Evolutionary conservation across 768 basidiomycete species (phyloP), one percentile per base, ranked within the genome.

Genomic region (Podaxis sp.): DNA sequence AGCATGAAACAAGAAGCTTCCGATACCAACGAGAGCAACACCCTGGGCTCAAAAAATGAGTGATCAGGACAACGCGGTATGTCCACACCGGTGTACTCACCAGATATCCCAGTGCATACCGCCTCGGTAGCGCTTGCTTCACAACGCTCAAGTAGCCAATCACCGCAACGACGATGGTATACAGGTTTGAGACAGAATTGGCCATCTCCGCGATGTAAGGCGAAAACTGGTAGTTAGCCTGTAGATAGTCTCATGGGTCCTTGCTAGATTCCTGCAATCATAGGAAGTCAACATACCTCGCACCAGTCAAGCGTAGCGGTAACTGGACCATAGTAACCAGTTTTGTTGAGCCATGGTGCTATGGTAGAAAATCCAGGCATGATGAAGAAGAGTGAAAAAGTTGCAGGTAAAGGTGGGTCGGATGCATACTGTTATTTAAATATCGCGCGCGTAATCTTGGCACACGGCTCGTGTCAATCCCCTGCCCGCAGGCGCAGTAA

Each of bases 161-260:
- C 0, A 86, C 38, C 0, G 88, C 80, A 8, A 89, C 69, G 4
- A 66, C 67, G 46, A 91, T 78, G 5, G 84, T 81, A 62, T 87
- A 82, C 19, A 90, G 64, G 68, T 91, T 94, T 9, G 89, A 90
- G 62, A 89, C 77, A 0, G 87, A 82, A 73, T 92, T 94, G 55
- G 85, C 83, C 71, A 88, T 82, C 71, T 94, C 91, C 27, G 91
- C 91, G 54, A 94, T 81, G 69, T 90, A 90, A 15, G 83, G 82
- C 3, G 88, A 85, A 73, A 90, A 89, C 70, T 89, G 86, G 73
- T 93, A 90, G 71, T 93, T 94, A 55, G 81, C 78, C 86, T 93
- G 67, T 49, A 50, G 27, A 50, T n/a, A 29, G 51, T 53, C 41
- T 38, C 51, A 57, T 66, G 19, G 27, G 55, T 8, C 17, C 4